Base-by-base conservation (phyloP, 768 basidiomycete species). In the Chalciporus pseudorubinellus region DNA sequence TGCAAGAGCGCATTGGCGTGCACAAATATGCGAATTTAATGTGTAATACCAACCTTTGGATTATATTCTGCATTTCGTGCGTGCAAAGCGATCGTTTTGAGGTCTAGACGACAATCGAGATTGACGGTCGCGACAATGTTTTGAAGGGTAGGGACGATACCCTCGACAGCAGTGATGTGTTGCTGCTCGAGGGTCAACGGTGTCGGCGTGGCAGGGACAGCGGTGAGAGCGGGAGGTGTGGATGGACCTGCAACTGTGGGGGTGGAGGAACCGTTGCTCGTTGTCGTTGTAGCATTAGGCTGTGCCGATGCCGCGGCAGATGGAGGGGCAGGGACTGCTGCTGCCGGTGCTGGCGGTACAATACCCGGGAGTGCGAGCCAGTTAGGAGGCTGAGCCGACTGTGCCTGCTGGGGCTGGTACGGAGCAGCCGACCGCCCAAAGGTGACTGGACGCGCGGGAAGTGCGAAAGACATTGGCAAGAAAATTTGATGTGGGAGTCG, bases 71-170 rank as follows among this genome's bases (percentile, higher is more conserved):
- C 97, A 70, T 99, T 99, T 53, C 97, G 81, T 2, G 97, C 97
- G 61, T 99, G 95, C 52, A 98, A 74, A 10, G 97, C 95, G 53
- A 98, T 99, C 47, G 97, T 98, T 82, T 99, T 99, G 48, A 99
- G 76, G 70, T 98, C 97, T 44, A 99, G 79, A 36, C 95, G 83
- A 58, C 95, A 98, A 70, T 97, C 95, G 22, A 99, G 81, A 65
- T 98, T 98, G 70, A 98, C 95, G 6, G 97, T 99, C 6, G 97
- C 95, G 59, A 99, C 97, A 54, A 98, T 98, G 74, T 98, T 99
- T 81, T 99, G 95, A 46, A 99, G 79, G 2, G 94, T 98, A n/a
- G 95, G 97, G 8, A 98, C 95, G 61, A 98, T 95, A 52, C 95
- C 97, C 70, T 97, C 92, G 16, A 95, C 94, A 39, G 93, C 92